Percentiles rank a stretch among this genome's conserved stretches.
Evolutionary conservation across 768 basidiomycete genomes (phyloP).

Genomic region (Naematelia aurantialba): DNA sequence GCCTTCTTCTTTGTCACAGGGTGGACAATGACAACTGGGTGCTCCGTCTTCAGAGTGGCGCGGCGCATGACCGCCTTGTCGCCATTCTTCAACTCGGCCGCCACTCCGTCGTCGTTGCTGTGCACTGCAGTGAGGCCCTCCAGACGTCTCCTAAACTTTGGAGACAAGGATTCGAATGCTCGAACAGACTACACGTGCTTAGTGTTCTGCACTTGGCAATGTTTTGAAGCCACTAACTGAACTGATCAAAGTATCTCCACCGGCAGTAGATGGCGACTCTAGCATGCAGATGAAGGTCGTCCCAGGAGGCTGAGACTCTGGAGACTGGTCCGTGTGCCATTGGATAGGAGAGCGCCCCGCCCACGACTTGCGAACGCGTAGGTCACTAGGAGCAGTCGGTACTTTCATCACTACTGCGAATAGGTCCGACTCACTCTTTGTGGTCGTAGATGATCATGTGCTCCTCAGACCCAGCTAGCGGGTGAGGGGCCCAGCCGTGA

Average conservation of each 20-base stretch:
- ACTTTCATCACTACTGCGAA: neutral
- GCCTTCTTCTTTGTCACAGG: slow-evolving; percentile 11
- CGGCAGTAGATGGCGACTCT: too few relatives aligned
- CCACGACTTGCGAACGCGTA: slow-evolving; percentile 6
- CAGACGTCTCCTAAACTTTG: slow-evolving; percentile 5
- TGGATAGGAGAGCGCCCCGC: neutral
- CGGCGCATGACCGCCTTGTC: slow-evolving; percentile 4
- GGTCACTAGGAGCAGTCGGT: neutral
- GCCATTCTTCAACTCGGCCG: slow-evolving; percentile 5
- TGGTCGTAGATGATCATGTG: too few relatives aligned
- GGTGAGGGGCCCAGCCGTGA: slow-evolving; percentile 1
- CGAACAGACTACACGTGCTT: slow-evolving; percentile 7
- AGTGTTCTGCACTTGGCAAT: too few relatives aligned
- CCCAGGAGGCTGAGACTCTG: too few relatives aligned
- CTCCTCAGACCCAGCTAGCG: neutral
- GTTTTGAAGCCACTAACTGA: neutral
- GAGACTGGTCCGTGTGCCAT: too few relatives aligned
- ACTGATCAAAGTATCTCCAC: slow-evolving; percentile 6
- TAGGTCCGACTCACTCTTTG: too few relatives aligned
- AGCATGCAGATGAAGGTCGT: too few relatives aligned
- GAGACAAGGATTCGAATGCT: slow-evolving; percentile 8
- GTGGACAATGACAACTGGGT: slow-evolving; percentile 7
- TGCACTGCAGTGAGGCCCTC: slow-evolving; percentile 7
- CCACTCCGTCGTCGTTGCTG: neutral
- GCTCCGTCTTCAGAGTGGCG: neutral